Evolutionary conservation across 2,329 filamentous ascomycete genomes (phyloP), one percentile per base, ranked within the genome.

Genomic region (Ceratocystis diversiconidia): DNA sequence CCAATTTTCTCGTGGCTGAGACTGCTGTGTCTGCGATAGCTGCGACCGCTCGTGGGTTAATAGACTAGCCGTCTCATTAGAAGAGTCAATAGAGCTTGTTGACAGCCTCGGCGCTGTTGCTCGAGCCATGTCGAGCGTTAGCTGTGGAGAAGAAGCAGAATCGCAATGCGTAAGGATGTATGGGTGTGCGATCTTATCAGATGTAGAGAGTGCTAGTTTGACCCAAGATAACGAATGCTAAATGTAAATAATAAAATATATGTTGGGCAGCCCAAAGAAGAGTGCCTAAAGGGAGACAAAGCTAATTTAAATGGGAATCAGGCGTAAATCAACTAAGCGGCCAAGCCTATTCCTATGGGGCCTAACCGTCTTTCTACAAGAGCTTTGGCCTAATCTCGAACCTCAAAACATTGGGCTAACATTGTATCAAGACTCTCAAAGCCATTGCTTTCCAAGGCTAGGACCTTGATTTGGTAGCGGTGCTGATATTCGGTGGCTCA

Each of bases 1-100:
- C 81, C 82, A 85, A 67, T 71, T 73, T 28, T 72, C 72, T 69
- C 32, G 43, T 22, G 28, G 19, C 36, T 17, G 63, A 2, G 52
- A 17, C 17, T 5, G 25, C 52, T 30, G 52, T 17, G 12, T n/a
- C 25, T 32, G 52, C 1, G 52, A 10, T 10, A 36, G 22, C 52
- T 30, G 52, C 2, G 32, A 6, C 32, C 61, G 22, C 1, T 28
- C 19, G 60, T n/a, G 15, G 19, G 32, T 22, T 22, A 64, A 52
- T 10, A 66, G 41, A 2, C 50, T 28, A 22, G 61, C 43, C 5
- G 65, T 63, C 32, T 66, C 65, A 7, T 22, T n/a, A 6, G 25
- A 32, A 6, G 17, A 17, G 7, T n/a, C 28, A 57, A 22, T 7
- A 17, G 52, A 19, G n/a, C 12, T 8, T 17, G 52, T 7, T 30